Conservation (phyloP, 352 stramenopile genomes). For the Phytopythium mirpurense region DNA sequence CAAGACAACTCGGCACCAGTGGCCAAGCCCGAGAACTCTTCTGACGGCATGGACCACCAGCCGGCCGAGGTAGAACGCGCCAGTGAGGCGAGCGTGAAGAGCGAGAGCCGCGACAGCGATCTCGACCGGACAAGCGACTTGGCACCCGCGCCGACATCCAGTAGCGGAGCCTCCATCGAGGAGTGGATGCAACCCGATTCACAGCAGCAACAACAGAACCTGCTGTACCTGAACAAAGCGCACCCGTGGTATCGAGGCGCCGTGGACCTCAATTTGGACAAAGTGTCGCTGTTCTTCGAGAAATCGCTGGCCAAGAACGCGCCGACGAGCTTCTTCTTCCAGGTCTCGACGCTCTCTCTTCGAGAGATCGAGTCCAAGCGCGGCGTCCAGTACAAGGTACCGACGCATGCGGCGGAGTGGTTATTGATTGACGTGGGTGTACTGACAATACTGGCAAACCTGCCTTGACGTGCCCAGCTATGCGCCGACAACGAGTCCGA, state of each 20-base stretch:
- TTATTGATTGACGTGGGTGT: background rate
- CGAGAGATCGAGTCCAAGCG: slow-evolving; percentile 78
- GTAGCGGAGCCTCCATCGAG: slow-evolving; percentile 12
- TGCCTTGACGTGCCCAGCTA: slow-evolving; percentile 20
- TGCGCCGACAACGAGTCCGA: slow-evolving; percentile 72
- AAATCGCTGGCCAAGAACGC: slow-evolving; percentile 73
- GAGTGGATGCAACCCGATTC: slow-evolving; percentile 3
- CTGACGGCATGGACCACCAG: background rate
- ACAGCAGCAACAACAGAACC: slow-evolving; percentile 29
- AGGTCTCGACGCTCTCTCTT: slow-evolving; percentile 71
- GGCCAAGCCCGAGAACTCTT: background rate
- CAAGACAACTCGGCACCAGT: slow-evolving; percentile 27
- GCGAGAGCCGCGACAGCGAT: slow-evolving; percentile 2
- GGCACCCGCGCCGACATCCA: background rate
- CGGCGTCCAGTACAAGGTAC: slow-evolving; percentile 83
- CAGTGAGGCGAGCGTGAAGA: background rate
- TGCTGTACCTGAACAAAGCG: slow-evolving; percentile 71
- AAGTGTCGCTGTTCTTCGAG: slow-evolving; percentile 76
- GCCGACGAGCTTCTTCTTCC: slow-evolving; percentile 80
- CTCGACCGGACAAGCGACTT: background rate
- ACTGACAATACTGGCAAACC: no score
- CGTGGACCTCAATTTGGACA: slow-evolving; percentile 69
- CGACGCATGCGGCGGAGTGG: background rate
- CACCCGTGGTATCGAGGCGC: slow-evolving; percentile 79
- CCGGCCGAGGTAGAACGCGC: background rate